Evolutionary conservation across 371 early-diverging fungal genomes (phyloP).

Genomic region (Sporodiniella umbellata): DNA sequence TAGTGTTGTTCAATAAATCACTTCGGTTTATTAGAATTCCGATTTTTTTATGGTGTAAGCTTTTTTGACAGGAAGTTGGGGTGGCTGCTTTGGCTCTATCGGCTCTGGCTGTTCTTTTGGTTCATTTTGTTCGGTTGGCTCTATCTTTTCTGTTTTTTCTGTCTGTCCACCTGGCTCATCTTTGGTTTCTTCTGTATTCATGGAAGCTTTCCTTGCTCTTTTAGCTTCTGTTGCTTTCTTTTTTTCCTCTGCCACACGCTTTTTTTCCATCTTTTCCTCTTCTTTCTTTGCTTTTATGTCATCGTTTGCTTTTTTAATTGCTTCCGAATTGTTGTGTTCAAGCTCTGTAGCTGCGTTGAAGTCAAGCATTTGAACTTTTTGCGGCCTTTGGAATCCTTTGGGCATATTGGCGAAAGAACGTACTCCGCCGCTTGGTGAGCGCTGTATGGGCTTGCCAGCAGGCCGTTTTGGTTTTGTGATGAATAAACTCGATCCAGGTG

Average conservation of each 20-base stretch:
- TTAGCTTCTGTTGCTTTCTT: neutral
- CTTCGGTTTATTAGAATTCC: neutral
- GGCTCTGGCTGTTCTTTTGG: neutral
- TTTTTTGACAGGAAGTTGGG: neutral
- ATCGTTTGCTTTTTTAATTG: slow-evolving; percentile 16
- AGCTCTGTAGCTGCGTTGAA: slow-evolving; percentile 19
- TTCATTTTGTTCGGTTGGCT: neutral
- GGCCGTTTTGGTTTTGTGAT: slow-evolving; percentile 7
- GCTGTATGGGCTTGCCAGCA: slow-evolving; percentile 6
- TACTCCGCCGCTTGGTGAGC: neutral
- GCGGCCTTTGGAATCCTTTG: slow-evolving; percentile 17
- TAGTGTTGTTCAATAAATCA: too few species aligned
- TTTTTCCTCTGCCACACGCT: neutral
- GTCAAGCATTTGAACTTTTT: slow-evolving; percentile 26
- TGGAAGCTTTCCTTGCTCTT: neutral
- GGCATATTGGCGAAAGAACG: slow-evolving; percentile 9
- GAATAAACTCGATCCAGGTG: slow-evolving; percentile 11
- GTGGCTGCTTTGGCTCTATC: neutral
- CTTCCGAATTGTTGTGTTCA: slow-evolving; percentile 11
- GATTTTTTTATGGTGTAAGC: neutral
- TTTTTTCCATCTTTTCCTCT: neutral
- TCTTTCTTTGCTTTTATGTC: slow-evolving; percentile 2
- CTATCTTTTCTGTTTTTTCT: neutral
- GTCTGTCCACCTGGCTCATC: neutral
- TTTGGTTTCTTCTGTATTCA: neutral